A percentile compares a stretch with the other conserved stretches of the same genome.
Conservation (phyloP, 768 basidiomycete species). For the Tricholoma matsutake region DNA sequence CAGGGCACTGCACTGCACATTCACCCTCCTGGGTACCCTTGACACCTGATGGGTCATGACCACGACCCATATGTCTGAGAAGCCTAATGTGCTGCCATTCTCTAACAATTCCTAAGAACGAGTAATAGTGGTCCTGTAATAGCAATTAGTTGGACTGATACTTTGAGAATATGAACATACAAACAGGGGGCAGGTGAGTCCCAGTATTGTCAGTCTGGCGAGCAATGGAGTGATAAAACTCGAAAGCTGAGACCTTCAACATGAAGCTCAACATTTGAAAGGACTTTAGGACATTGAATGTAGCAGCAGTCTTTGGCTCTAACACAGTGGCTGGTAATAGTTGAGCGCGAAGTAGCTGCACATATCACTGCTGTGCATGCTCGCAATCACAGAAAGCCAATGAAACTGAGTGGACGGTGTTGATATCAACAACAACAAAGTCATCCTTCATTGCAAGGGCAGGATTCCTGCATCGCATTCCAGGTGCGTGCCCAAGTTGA, state of each 20-base stretch:
- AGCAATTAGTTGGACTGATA: background rate
- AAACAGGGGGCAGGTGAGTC: background rate
- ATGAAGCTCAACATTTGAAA: slow-evolving; percentile 2
- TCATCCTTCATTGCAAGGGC: background rate
- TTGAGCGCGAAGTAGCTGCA: slow-evolving; percentile 8
- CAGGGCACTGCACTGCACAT: slow-evolving; percentile 24
- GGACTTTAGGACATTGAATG: slow-evolving; percentile 6
- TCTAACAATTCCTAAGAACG: slow-evolving; percentile 15
- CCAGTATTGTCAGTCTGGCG: background rate
- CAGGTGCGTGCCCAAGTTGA: background rate
- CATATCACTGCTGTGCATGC: background rate
- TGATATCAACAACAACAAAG: background rate
- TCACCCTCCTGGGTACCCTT: slow-evolving; percentile 13
- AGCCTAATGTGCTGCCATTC: slow-evolving; percentile 17
- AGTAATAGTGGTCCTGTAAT: slow-evolving; percentile 17
- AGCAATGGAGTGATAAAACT: slow-evolving; percentile 8
- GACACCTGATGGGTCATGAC: slow-evolving; percentile 15
- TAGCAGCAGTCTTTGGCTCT: slow-evolving; percentile 10
- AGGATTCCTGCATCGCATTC: background rate
- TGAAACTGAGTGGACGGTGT: background rate
- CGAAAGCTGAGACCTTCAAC: slow-evolving; percentile 11
- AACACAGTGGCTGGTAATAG: slow-evolving; percentile 10
- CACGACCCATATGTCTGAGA: slow-evolving; percentile 18
- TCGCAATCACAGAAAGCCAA: slow-evolving; percentile 1
- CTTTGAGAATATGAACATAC: background rate